phyloP scores from a whole-genome alignment of 768 basidiomycete species.

The Phlebiopsis flavidoalba region DNA sequence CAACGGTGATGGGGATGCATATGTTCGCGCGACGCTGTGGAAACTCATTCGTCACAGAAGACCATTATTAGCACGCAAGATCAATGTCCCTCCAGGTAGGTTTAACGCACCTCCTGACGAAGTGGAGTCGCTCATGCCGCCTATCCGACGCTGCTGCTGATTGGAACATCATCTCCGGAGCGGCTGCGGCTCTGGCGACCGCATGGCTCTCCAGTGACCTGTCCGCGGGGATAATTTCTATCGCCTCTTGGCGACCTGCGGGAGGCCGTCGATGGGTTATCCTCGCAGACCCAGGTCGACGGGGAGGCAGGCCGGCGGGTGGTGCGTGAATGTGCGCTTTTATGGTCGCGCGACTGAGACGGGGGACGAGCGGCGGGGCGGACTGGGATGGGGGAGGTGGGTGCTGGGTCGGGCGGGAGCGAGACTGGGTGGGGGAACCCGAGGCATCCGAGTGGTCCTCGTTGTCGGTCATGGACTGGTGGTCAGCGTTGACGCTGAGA shows the following conservation, averaged over 20 bases:
- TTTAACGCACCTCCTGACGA: background rate
- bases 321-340: background rate
- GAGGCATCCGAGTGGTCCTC: constrained; percentile 10
- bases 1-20: background rate
- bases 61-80: too few species aligned
- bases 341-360: background rate
- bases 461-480: constrained; percentile 5
- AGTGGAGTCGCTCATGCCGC: background rate
- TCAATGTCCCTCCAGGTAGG: background rate
- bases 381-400: background rate
- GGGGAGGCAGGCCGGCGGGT: background rate
- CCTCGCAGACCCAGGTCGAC: background rate
- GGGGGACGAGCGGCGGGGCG: background rate
- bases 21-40: background rate
- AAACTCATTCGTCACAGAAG: background rate
- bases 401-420: background rate
- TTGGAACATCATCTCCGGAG: background rate
- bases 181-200: background rate
- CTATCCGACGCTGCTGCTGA: background rate
- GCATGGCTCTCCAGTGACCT: background rate
- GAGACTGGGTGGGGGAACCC: constrained; percentile 1
- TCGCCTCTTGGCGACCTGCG: background rate
- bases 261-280: background rate
- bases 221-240: background rate
- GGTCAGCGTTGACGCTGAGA: constrained; percentile 7